Base-by-base conservation (phyloP, 116 monocot species). In the Phalaenopsis hybrid region DNA sequence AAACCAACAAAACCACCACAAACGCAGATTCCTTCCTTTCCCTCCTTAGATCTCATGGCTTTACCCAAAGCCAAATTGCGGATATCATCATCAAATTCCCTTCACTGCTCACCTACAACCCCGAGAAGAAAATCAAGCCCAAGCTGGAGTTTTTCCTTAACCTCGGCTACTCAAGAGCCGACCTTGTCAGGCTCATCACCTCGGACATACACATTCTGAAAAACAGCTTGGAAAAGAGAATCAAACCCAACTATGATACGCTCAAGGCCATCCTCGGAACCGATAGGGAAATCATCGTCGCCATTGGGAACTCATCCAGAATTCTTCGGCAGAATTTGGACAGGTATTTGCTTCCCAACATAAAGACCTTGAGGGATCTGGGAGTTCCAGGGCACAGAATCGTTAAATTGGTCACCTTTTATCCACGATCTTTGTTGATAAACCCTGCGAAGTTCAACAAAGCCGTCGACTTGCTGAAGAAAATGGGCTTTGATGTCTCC, bases 281-380 rank as follows among this genome's bases (percentile, higher is more conserved):
- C 13, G 70, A 28, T 9, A 12, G 15, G 33, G 34, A 50, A 70
- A 1, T 51, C n/a, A 10, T 10, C 13, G 34, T 9, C 7, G 70
- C 85, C 4, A 20, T 84, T 45, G n/a, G 65, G 17, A 20, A 55
- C 63, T 23, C 76, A 5, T 59, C 79, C 28, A 59, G 34, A 55
- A 16, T 88, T 4, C 76, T 90, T 50, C n/a, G 48, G 6, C 23
- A 18, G 28, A 46, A 61, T 13, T 46, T 90, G 11, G 48, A 59
- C 2, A 74, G 37, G 17, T 63, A 13, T 12, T 7, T 88, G 17
- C 6, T 80, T 1, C 85, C 89, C 81, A 91, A 86, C 31, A 16
- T 91, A 0, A 44, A 83, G 28, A 57, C 80, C 28, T 57, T 88
- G 57, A 59, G 44, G 10, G 9, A 49, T 1, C 34, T 79, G 17